phyloP scores from a whole-genome alignment of 495 filamentous ascomycete species.

The Aspergillus carlsbadensis region DNA sequence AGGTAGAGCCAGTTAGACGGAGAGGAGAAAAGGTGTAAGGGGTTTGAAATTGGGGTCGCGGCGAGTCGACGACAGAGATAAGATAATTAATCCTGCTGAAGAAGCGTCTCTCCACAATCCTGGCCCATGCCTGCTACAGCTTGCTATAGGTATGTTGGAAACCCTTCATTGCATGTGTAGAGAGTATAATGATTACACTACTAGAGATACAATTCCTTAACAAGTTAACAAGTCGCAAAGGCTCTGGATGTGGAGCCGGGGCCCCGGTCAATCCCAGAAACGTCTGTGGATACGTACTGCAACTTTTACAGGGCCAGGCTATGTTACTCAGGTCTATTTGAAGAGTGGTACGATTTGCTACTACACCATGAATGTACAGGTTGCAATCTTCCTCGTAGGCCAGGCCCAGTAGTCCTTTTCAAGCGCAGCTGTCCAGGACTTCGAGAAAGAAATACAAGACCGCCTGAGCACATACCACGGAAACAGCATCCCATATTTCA shows the following conservation, averaged over 20 bases:
- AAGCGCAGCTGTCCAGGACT: background rate
- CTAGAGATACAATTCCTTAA: background rate
- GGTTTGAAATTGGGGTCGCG: background rate
- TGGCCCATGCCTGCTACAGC: too few relatives aligned
- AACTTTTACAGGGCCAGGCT: background rate
- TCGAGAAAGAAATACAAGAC: slow-evolving; percentile 2
- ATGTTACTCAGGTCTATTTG: background rate
- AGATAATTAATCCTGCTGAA: background rate
- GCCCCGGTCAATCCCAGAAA: background rate
- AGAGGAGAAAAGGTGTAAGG: background rate
- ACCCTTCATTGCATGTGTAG: too few relatives aligned
- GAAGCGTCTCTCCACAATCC: too few relatives aligned
- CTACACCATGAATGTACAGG: slow-evolving; percentile 7
- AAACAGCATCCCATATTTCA: slow-evolving; percentile 15
- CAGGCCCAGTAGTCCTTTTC: background rate
- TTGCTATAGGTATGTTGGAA: too few relatives aligned
- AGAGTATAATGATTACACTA: background rate
- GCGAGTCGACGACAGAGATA: background rate
- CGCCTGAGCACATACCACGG: slow-evolving; percentile 14
- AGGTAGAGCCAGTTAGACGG: background rate
- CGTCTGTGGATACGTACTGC: background rate
- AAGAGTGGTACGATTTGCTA: slow-evolving; percentile 14
- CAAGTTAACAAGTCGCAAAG: background rate
- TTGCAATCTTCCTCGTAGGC: background rate
- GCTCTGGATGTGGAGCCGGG: background rate